These are phyloP conservation scores for Esteya vermicola DNA, from an alignment of 2,329 filamentous ascomycete species.

Conservation along the genomic window DNA sequence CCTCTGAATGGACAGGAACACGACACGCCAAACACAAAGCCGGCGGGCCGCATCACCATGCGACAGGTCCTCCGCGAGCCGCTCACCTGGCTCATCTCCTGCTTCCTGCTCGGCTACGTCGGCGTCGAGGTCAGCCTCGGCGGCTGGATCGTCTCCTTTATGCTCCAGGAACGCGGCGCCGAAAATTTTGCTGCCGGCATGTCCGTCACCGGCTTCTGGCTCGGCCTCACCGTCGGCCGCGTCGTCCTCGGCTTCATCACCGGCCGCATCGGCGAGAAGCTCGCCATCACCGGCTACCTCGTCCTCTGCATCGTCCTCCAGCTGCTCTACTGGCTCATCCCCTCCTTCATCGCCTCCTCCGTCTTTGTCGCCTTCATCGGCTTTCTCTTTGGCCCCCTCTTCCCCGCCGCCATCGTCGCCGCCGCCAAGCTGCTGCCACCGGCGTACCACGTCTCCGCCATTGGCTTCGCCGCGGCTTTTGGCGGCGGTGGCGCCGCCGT, in stretches of 20 bases:
- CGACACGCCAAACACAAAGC: too few relatives aligned
- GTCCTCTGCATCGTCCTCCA: conserved; percentile 47
- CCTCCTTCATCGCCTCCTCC: conserved; percentile 58
- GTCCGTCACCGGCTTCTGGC: conserved; percentile 70
- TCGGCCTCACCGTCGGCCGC: conserved; percentile 63
- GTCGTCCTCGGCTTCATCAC: conserved; percentile 65
- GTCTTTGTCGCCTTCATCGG: conserved; percentile 59
- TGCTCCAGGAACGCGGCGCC: conserved; percentile 62
- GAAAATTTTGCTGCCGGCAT: conserved; percentile 59
- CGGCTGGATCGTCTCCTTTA: conserved; percentile 71
- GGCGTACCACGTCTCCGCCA: conserved; percentile 62
- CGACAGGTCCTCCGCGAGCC: conserved; percentile 28
- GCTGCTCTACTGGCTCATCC: conserved; percentile 70
- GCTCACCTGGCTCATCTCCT: conserved; percentile 56
- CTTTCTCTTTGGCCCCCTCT: conserved; percentile 69
- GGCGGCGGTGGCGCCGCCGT: conserved; percentile 59
- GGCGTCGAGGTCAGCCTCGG: conserved; percentile 53
- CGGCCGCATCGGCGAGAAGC: conserved; percentile 56
- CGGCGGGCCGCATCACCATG: conserved; percentile 27
- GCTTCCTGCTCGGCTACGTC: conserved; percentile 68
- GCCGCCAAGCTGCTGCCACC: conserved; percentile 61
- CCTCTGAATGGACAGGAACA: too few relatives aligned
- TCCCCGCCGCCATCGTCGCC: conserved; percentile 59
- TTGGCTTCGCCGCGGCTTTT: conserved; percentile 68
- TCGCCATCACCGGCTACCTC: conserved; percentile 50